Conservation (phyloP, 2,329 filamentous ascomycete genomes). For the Trematosphaeria pertusa region DNA sequence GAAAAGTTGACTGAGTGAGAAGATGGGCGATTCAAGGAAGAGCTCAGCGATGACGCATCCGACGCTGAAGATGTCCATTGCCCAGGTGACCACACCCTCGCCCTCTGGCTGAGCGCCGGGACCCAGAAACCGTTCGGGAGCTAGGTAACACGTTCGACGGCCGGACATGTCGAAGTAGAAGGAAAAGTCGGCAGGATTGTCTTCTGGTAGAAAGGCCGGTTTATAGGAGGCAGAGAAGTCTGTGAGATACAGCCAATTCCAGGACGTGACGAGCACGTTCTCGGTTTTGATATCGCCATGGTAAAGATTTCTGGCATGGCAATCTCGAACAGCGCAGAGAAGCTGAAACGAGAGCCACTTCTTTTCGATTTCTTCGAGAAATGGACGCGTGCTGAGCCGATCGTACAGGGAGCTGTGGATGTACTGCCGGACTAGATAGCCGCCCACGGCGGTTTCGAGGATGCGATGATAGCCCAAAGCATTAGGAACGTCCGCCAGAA, state of each 20-base stretch:
- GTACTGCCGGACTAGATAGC: conserved; percentile 92
- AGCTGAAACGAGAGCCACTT: conserved; percentile 98
- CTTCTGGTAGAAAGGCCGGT: conserved; percentile 89
- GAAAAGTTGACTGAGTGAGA: conserved; percentile 94
- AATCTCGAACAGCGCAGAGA: conserved; percentile 89
- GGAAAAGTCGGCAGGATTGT: conserved; percentile 96
- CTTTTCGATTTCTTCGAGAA: conserved; percentile 97
- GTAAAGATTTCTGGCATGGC: conserved; percentile 85
- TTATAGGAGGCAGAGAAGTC: conserved; percentile 98
- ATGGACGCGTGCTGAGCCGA: conserved; percentile 90
- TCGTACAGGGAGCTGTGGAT: conserved; percentile 98
- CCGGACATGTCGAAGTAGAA: conserved; percentile 97
- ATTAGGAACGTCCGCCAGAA: conserved; percentile 85
- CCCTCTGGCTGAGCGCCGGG: conserved; percentile 70
- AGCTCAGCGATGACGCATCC: conserved; percentile 97
- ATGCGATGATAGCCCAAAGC: conserved; percentile 89
- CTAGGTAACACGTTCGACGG: conserved; percentile 90
- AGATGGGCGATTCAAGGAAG: conserved; percentile 94
- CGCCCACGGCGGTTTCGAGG: conserved; percentile 88
- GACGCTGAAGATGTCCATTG: conserved; percentile 98
- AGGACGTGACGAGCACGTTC: conserved; percentile 95
- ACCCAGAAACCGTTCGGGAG: conserved; percentile 87
- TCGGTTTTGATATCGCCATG: conserved; percentile 99
- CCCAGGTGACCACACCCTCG: conserved; percentile 76
- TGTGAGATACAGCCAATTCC: conserved; percentile 99